phyloP scores from a whole-genome alignment of 768 basidiomycete genomes.

The Lyophyllum atratum region DNA sequence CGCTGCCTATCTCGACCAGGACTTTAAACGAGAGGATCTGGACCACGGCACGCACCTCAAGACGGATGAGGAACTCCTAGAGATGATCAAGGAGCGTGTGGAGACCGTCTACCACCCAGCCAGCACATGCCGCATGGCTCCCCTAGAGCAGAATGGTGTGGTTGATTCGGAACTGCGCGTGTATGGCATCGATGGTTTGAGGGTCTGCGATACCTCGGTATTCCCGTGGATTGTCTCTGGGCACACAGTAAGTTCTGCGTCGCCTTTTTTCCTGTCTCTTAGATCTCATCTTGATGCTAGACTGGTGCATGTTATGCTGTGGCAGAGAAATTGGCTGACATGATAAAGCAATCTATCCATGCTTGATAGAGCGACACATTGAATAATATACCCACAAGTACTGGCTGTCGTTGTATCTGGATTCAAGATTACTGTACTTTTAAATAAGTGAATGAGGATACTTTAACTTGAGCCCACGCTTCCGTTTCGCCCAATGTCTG shows the following conservation, averaged over 20 bases:
- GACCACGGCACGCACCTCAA: constrained; percentile 35
- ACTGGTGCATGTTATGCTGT: constrained; percentile 18
- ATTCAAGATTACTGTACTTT: too few species aligned
- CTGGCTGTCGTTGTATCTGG: too few species aligned
- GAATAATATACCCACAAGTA: too few species aligned
- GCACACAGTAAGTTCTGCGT: constrained; percentile 32
- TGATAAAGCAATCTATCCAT: constrained; percentile 11
- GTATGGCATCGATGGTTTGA: constrained; percentile 42
- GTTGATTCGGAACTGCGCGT: constrained; percentile 45
- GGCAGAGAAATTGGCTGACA: constrained; percentile 17
- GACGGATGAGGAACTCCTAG: constrained; percentile 39
- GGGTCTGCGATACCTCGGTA: constrained; percentile 44
- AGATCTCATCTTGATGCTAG: neutral
- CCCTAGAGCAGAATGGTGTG: constrained; percentile 39
- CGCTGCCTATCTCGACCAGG: constrained; percentile 29
- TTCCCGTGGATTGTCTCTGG: constrained; percentile 43
- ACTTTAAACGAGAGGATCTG: constrained; percentile 30
- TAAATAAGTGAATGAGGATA: too few species aligned
- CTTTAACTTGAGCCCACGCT: too few species aligned
- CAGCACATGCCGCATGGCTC: constrained; percentile 48
- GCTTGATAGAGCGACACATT: neutral
- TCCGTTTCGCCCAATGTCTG: too few species aligned
- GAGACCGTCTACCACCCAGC: constrained; percentile 50
- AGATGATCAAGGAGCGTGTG: constrained; percentile 39
- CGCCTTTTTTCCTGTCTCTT: neutral